Base-by-base conservation (phyloP, 306 rosid genomes). In the Quercus berberidifolia region DNA sequence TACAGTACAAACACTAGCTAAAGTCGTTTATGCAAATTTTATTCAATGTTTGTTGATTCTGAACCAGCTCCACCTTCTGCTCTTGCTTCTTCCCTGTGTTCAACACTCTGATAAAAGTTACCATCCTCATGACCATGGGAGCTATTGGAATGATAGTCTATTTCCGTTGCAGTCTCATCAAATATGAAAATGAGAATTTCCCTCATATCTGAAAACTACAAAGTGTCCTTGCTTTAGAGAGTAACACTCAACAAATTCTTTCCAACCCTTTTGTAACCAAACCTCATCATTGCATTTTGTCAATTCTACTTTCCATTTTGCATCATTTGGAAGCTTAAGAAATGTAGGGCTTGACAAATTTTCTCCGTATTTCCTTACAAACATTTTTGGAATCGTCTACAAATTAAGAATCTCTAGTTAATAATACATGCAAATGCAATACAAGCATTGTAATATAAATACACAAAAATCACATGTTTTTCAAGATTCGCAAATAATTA, bases 181-280 rank as follows among this genome's bases (percentile, higher is more conserved):
- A 76, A 77, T 58, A 86, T 72, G 19, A 15, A 86, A 86, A 4
- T 51, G 5, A 49, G 78, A 83, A 12, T 83, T 69, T 38, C 76
- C 79, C 21, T 62, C 69, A 38, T 80, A 70, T 73, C 54, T 59
- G 15, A 83, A 79, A 19, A 19, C 31, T 5, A 86, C 19, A 2
- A 74, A 28, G 35, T 69, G 41, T 1, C 82, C 78, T 0, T 1
- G 2, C 9, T 13, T 10, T 15, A 83, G 2, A 8, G 73, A 74
- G 55, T 63, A 77, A 33, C 54, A 60, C 10, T 19, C 1, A 0
- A 23, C 46, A 49, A 86, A 86, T 2, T 71, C 55, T 38, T 30
- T 43, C 87, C 87, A 80, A 11, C 33, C 33, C 31, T 60, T 60
- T 4, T 25, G 31, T 21, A 60, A 10, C 69, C 83, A 80, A 25